Evolutionary conservation across 2,329 filamentous ascomycete genomes (phyloP).

Genomic region (Colletotrichum salicis): DNA sequence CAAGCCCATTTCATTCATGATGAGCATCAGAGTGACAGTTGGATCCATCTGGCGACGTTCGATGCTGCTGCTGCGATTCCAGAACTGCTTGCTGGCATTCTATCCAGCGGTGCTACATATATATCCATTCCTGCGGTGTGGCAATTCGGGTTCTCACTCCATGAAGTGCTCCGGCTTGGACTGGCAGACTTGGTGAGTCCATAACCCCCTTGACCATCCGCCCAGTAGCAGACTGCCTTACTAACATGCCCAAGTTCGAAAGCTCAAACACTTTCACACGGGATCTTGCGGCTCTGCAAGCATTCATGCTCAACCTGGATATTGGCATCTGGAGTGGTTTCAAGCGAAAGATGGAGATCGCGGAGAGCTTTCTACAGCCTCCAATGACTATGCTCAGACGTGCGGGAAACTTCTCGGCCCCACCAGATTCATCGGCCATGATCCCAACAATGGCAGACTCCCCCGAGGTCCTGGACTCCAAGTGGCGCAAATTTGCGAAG

Average conservation of each 20-base stretch:
- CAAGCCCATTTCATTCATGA: slow-evolving; percentile 46
- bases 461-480: slow-evolving; percentile 35
- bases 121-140: slow-evolving; percentile 49
- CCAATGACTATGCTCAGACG: slow-evolving; percentile 50
- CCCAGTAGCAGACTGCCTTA: not conserved
- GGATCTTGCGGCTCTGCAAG: slow-evolving; percentile 46
- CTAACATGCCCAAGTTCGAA: slow-evolving; percentile 43
- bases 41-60: slow-evolving; percentile 50
- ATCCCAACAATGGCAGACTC: slow-evolving; percentile 23
- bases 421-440: slow-evolving; percentile 16
- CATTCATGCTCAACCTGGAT: slow-evolving; percentile 48
- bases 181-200: slow-evolving; percentile 38
- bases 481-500: slow-evolving; percentile 40
- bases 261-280: slow-evolving; percentile 45
- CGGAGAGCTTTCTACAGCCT: slow-evolving; percentile 49
- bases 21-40: slow-evolving; percentile 30
- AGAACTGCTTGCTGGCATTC: slow-evolving; percentile 49
- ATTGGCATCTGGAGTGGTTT: slow-evolving; percentile 50
- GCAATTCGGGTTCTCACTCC: slow-evolving; percentile 53
- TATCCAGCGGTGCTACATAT: slow-evolving; percentile 49
- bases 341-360: slow-evolving; percentile 51
- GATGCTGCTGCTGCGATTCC: slow-evolving; percentile 47
- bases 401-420: slow-evolving; percentile 43
- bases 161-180: slow-evolving; percentile 49
- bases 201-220: not conserved